These are phyloP conservation scores for Ustilago nuda DNA, from an alignment of 1,284 basidiomycete species.

Conservation along the genomic window DNA sequence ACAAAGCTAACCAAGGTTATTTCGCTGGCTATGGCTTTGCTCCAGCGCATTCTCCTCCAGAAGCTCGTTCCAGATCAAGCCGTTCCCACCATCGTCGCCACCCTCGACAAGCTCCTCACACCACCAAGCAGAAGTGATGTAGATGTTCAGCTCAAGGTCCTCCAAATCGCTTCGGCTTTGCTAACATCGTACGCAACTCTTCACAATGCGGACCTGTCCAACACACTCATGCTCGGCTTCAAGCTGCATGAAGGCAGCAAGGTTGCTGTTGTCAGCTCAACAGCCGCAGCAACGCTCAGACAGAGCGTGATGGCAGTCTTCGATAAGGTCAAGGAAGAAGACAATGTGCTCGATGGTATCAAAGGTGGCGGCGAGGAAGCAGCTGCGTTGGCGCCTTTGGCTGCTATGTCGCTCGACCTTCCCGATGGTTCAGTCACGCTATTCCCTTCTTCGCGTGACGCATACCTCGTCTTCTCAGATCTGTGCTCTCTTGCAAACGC, in stretches of 20 bases:
- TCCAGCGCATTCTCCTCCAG: conserved; percentile 89
- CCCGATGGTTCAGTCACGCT: conserved; percentile 71
- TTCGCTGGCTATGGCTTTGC: conserved; percentile 86
- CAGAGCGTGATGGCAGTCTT: conserved; percentile 98
- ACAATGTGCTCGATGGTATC: conserved; percentile 70
- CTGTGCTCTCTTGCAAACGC: conserved; percentile 65
- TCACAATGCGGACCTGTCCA: conserved; percentile 57
- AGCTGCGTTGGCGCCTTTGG: conserved; percentile 61
- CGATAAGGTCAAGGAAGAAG: conserved; percentile 89
- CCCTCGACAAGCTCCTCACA: conserved; percentile 57
- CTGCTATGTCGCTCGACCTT: conserved; percentile 59
- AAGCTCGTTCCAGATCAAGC: conserved; percentile 74
- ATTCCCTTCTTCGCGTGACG: conserved; percentile 84
- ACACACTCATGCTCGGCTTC: conserved; percentile 87
- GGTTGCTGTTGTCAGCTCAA: conserved; percentile 95
- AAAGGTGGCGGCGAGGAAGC: conserved; percentile 63
- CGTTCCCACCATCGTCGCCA: conserved; percentile 43
- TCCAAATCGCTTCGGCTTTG: conserved; percentile 64
- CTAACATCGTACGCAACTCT: conserved; percentile 59
- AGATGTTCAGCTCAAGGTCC: conserved; percentile 67
- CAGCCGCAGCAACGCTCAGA: conserved; percentile 93
- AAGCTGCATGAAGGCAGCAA: conserved; percentile 88
- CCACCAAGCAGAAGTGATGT: conserved; percentile 58
- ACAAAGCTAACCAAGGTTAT: conserved; percentile 95
- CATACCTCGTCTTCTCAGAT: conserved; percentile 76